Evolutionary conservation across 768 basidiomycete genomes (phyloP), one percentile per base, ranked within the genome.

Genomic region (Suillus hirtellus): DNA sequence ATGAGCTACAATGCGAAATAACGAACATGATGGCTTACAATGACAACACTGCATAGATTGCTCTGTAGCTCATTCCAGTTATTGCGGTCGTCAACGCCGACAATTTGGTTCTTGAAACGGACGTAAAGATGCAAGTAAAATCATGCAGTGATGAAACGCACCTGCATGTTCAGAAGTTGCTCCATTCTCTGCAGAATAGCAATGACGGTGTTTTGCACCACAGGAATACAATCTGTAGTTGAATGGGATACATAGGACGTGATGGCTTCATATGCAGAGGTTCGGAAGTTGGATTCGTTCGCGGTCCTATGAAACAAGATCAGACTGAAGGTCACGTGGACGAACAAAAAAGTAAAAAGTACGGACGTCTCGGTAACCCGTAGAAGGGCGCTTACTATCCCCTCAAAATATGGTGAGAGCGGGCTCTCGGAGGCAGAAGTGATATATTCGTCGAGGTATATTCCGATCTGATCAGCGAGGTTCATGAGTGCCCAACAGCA

Each of bases 41-140:
- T 91, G 60, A 93, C 82, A 54, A 97, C 92, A 67, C 90, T 88
- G 75, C 95, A 97, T 69, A 98, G 84, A 78, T 96, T 97, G 77
- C 93, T 90, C 75, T 97, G 96, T 31, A 99, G 82, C 74, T 99
- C 96, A 72, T 97, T 97, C 95, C 96, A 97, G 80, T 97, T 99
- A 77, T 95, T 96, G 66, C 93, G 89, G 72, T 99, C 97, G 76
- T 99, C 97, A 19, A 89, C 82, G 50, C 97, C 97, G 44, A 99
- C 81, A 63, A 99, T 90, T 78, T 99, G 96, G 75, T 92, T 93
- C 87, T 96, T 69, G 15, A 43, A 65, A 27, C 21, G 67, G 53
- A 60, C 5, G 24, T 49, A 21, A 31, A 1, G 24, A 40, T 35
- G 37, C 31, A 31, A 52, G 12, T 59, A 62, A 44, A 47, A 43